phyloP scores from a whole-genome alignment of 805 yeast genomes.

The Candida adriatica region DNA sequence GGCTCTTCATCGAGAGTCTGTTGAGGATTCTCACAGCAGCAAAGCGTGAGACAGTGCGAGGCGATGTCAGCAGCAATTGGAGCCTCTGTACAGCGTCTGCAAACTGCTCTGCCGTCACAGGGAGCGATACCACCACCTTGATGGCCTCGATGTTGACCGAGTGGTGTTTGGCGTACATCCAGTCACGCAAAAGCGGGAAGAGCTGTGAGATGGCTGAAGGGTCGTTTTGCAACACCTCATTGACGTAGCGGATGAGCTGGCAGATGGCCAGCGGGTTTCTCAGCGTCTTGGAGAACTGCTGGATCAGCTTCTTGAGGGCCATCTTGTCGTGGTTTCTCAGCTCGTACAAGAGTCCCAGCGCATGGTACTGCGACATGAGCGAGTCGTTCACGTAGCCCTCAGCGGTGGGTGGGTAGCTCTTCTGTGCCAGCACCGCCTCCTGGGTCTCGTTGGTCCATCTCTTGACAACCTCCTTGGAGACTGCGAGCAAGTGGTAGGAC shows the following conservation, averaged over 20 bases:
- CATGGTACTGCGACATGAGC: conserved; percentile 89
- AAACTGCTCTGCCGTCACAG: conserved; percentile 57
- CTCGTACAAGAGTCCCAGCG: conserved; percentile 83
- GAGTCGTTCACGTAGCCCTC: conserved; percentile 58
- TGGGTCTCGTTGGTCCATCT: conserved; percentile 93
- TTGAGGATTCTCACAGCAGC: conserved; percentile 90
- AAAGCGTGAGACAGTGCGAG: conserved; percentile 84
- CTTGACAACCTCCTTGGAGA: conserved; percentile 85
- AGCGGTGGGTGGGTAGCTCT: conserved; percentile 34
- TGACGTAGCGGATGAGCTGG: conserved; percentile 77
- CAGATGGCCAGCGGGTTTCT: conserved; percentile 79
- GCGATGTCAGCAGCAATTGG: conserved; percentile 74
- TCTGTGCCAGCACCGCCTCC: conserved; percentile 67
- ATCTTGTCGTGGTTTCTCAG: conserved; percentile 87
- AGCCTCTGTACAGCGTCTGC: conserved; percentile 66
- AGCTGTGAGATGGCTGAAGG: conserved; percentile 49
- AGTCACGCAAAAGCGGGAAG: conserved; percentile 57
- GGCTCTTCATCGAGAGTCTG: conserved; percentile 73
- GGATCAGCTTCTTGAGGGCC: conserved; percentile 87
- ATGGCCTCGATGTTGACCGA: conserved; percentile 91
- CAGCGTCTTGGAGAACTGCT: conserved; percentile 60
- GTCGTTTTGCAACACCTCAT: conserved; percentile 68
- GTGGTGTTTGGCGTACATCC: conserved; percentile 76
- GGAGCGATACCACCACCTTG: conserved; percentile 37
- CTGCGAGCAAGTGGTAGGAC: conserved; percentile 83